Evolutionary conservation across 768 basidiomycete genomes (phyloP).

Genomic region (Macrolepiota albuminosa): DNA sequence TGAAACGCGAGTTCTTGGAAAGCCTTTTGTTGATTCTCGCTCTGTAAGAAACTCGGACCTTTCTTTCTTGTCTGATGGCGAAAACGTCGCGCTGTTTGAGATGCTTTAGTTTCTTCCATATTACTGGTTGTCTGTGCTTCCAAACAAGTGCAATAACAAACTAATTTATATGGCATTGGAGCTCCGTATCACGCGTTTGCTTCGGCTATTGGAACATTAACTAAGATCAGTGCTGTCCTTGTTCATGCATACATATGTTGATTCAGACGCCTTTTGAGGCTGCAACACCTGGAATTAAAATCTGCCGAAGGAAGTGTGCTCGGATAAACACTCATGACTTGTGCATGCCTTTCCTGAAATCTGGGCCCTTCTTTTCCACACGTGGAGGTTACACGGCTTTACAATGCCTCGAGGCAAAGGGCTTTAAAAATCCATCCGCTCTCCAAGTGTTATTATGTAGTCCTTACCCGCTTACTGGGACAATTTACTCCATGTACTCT

Average conservation of each 20-base stretch:
- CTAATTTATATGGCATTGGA: not conserved
- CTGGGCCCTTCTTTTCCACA: not conserved
- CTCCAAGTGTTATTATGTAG: not conserved
- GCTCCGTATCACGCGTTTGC: not conserved
- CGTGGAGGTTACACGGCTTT: not conserved
- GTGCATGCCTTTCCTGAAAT: not conserved
- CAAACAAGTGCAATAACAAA: not conserved
- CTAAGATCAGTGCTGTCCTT: not conserved
- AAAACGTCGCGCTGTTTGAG: not conserved
- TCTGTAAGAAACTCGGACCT: not conserved
- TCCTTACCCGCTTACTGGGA: not conserved
- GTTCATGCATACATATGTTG: not conserved
- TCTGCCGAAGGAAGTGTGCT: not conserved
- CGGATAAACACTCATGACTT: not conserved
- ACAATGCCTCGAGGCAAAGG: conserved; percentile 1
- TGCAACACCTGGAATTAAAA: not conserved
- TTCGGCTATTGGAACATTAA: not conserved
- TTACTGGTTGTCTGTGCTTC: not conserved
- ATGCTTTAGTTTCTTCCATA: not conserved
- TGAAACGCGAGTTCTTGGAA: not conserved
- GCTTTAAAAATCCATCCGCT: not conserved
- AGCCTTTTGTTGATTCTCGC: not conserved
- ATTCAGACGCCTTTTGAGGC: not conserved
- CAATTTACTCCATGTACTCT: conserved; percentile 12
- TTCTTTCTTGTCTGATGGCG: not conserved